Conservation (phyloP, 2,329 filamentous ascomycete genomes). For the Penicillium nordicum region DNA sequence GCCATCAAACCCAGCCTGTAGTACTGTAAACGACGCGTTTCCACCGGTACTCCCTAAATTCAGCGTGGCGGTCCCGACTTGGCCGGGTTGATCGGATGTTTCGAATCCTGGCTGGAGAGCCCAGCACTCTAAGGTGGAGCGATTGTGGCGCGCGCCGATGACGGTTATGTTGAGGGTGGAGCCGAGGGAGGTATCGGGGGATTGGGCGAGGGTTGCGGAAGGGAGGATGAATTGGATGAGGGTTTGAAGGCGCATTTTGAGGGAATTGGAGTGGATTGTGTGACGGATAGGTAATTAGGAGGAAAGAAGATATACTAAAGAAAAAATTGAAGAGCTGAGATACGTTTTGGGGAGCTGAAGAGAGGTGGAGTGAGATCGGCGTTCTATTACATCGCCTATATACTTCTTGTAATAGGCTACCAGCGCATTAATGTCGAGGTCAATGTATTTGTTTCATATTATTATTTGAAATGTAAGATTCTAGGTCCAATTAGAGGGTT, state of each 20-base stretch:
- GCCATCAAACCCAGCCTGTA: constrained; percentile 40
- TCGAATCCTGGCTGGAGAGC: constrained; percentile 39
- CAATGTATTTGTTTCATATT: too few relatives aligned
- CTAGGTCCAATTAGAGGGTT: too few relatives aligned
- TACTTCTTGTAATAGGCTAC: too few relatives aligned
- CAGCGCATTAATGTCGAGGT: too few relatives aligned
- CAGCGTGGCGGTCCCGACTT: constrained; percentile 29
- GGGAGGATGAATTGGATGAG: constrained; percentile 12
- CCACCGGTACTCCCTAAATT: constrained; percentile 32
- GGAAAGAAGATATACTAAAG: not conserved
- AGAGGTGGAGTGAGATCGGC: not conserved
- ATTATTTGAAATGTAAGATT: too few relatives aligned
- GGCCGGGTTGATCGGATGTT: constrained; percentile 33
- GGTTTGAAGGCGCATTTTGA: constrained; percentile 14
- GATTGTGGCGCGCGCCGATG: constrained; percentile 35
- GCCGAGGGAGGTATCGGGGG: constrained; percentile 4
- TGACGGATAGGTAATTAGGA: not conserved
- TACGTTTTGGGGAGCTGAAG: not conserved
- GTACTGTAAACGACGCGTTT: constrained; percentile 37
- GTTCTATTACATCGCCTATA: too few relatives aligned
- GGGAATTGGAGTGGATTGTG: not conserved
- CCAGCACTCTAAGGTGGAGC: constrained; percentile 49
- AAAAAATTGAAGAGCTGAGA: not conserved
- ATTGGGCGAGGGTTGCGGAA: constrained; percentile 5
- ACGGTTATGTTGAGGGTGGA: constrained; percentile 45